Percentiles rank a stretch among this genome's conserved stretches.
Evolutionary conservation across 116 monocot genomes (phyloP).

Genomic region (Trichopus zeylanicus): DNA sequence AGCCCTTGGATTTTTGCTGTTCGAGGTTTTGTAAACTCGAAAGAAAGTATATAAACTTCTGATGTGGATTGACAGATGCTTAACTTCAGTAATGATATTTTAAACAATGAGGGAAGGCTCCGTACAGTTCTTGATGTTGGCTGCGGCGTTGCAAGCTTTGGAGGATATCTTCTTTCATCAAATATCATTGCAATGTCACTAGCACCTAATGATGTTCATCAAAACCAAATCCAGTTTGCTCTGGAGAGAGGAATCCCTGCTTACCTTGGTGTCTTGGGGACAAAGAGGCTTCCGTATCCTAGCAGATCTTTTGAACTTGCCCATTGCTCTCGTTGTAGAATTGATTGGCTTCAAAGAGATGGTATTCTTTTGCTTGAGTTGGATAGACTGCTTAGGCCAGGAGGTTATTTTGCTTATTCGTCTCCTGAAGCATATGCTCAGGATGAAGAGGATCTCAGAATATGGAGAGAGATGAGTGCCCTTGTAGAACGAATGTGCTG

Average conservation of each 20-base stretch:
- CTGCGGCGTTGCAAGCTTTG: conserved; percentile 94
- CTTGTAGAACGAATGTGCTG: conserved; percentile 93
- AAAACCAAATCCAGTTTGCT: conserved; percentile 96
- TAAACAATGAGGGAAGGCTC: conserved; percentile 76
- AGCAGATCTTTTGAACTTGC: conserved; percentile 91
- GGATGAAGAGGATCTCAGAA: conserved; percentile 85
- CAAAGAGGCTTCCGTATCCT: conserved; percentile 84
- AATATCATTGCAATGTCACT: conserved; percentile 86
- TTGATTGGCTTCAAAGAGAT: conserved; percentile 97
- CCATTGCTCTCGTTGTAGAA: conserved; percentile 93
- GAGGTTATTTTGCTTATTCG: conserved; percentile 95
- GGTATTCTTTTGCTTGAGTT: conserved; percentile 87
- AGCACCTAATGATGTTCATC: conserved; percentile 95
- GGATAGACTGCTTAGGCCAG: conserved; percentile 81
- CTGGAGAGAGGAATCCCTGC: conserved; percentile 95
- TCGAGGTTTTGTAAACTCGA: background rate
- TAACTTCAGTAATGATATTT: conserved; percentile 54
- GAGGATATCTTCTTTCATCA: conserved; percentile 87
- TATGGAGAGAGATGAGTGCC: conserved; percentile 86
- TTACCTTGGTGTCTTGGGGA: conserved; percentile 83
- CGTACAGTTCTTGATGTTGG: conserved; percentile 91
- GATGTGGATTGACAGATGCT: conserved; percentile 53
- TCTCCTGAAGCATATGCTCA: conserved; percentile 98
- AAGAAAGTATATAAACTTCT: background rate
- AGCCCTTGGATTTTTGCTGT: background rate